phyloP scores from a whole-genome alignment of 2,329 filamentous ascomycete species.

The Aspergillus jensenii region DNA sequence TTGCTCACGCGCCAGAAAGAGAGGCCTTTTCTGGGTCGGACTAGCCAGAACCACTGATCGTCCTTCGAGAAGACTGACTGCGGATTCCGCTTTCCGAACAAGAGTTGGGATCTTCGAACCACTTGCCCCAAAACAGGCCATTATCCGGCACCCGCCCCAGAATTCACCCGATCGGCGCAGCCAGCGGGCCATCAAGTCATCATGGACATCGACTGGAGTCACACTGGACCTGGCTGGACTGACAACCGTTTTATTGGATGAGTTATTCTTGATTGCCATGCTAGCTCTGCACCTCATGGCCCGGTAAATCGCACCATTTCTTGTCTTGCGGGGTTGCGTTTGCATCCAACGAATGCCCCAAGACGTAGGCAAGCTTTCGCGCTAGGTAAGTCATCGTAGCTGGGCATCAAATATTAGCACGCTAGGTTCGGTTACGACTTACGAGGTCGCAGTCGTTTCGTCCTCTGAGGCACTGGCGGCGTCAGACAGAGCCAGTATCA shows the following conservation, averaged over 20 bases:
- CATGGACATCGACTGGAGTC: neutral
- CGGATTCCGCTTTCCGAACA: neutral
- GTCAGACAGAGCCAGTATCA: neutral
- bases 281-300: neutral
- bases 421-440: neutral
- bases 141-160: constrained; percentile 3
- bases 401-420: neutral
- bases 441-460: neutral
- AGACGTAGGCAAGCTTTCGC: neutral
- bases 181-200: neutral
- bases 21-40: neutral
- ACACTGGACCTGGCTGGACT: neutral
- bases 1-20: neutral
- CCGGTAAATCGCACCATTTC: neutral
- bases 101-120: neutral
- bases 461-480: neutral
- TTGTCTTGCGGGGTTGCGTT: constrained; percentile 5
- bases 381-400: neutral
- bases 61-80: neutral
- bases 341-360: neutral
- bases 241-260: neutral
- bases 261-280: constrained; percentile 4
- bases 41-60: neutral
- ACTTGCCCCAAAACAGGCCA: neutral
- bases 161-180: neutral